phyloP scores from a whole-genome alignment of 2,329 filamentous ascomycete genomes.

The Cordyceps tenuipes region DNA sequence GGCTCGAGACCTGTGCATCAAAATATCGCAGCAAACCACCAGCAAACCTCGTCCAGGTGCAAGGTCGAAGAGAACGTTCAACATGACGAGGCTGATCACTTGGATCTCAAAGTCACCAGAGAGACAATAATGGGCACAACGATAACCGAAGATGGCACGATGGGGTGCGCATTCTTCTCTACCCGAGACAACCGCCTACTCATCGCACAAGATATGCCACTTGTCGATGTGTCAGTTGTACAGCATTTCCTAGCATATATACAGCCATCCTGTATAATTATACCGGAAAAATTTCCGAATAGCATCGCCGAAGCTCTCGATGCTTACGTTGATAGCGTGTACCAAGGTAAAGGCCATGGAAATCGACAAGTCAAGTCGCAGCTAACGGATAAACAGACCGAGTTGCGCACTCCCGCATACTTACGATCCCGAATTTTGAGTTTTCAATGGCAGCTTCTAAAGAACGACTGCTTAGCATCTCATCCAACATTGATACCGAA shows the following conservation, averaged over 20 bases:
- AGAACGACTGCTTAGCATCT: background rate
- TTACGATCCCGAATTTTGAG: background rate
- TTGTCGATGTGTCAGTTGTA: constrained; percentile 60
- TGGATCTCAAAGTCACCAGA: constrained; percentile 28
- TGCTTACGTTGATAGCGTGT: constrained; percentile 10
- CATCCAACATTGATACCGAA: background rate
- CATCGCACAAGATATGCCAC: constrained; percentile 67
- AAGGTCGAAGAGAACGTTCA: background rate
- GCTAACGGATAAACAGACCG: background rate
- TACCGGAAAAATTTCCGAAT: constrained; percentile 39
- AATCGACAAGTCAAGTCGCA: background rate
- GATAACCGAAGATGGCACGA: constrained; percentile 56
- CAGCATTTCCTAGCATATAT: constrained; percentile 49
- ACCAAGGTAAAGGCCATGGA: constrained; percentile 9
- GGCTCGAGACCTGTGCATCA: background rate
- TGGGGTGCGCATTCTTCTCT: constrained; percentile 81
- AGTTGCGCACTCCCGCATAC: background rate
- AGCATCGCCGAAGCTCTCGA: constrained; percentile 26
- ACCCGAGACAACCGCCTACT: constrained; percentile 61
- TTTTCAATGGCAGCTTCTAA: background rate
- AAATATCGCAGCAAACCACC: too few species aligned
- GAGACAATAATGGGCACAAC: constrained; percentile 78
- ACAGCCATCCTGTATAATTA: constrained; percentile 47
- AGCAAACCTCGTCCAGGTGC: background rate
- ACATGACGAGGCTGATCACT: background rate